Conservation (phyloP, 352 stramenopile species). For the Globisporangium nunn region DNA sequence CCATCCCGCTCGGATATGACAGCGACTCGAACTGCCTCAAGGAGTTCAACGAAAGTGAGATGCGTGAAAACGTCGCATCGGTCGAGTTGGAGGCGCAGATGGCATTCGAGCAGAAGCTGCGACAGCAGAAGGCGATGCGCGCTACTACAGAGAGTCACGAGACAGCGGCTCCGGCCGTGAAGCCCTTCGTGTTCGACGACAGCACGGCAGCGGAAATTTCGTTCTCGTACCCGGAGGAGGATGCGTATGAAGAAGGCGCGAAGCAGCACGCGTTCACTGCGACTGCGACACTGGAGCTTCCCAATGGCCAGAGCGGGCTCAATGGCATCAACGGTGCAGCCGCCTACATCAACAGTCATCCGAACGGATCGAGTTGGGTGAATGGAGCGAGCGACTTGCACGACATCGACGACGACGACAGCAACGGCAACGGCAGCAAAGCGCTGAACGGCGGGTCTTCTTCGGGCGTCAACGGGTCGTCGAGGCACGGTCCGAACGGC, state of each 20-base stretch:
- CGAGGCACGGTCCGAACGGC: constrained; percentile 16
- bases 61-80: constrained; percentile 63
- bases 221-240: constrained; percentile 12
- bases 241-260: neutral
- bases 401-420: constrained; percentile 15
- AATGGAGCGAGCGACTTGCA: neutral
- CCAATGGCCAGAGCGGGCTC: constrained; percentile 1
- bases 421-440: neutral
- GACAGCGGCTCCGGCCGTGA: neutral
- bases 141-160: constrained; percentile 2
- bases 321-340: constrained; percentile 5
- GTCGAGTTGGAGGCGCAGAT: constrained; percentile 77
- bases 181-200: neutral
- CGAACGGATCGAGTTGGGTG: constrained; percentile 4
- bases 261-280: constrained; percentile 7
- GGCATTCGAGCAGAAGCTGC: constrained; percentile 58
- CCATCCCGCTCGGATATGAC: constrained; percentile 85
- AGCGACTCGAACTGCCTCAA: constrained; percentile 41
- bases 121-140: constrained; percentile 27
- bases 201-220: neutral
- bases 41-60: constrained; percentile 58
- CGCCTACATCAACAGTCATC: neutral
- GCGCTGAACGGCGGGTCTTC: constrained; percentile 8
- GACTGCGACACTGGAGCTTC: neutral
- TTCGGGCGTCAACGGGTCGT: constrained; percentile 20